A percentile compares a stretch with the other conserved stretches of the same genome.
Evolutionary conservation across 2,329 filamentous ascomycete species (phyloP).

Genomic region (Pseudogymnoascus sp.): DNA sequence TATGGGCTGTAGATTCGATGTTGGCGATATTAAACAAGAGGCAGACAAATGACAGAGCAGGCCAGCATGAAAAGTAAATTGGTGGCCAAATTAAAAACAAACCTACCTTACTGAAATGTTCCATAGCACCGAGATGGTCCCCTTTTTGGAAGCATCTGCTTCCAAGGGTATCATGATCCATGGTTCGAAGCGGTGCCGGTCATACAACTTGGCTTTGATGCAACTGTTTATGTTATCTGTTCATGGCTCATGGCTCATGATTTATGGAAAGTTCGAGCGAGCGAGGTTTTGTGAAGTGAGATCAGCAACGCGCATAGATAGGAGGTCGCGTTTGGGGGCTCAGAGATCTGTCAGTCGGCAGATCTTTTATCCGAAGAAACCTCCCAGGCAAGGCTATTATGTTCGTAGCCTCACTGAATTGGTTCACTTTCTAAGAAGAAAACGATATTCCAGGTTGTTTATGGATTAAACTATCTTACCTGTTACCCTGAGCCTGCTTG

Average conservation of each 20-base stretch:
- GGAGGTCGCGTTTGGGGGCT: neutral
- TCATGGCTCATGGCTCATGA: neutral
- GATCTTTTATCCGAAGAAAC: neutral
- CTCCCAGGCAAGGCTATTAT: slow-evolving; percentile 9
- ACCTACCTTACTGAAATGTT: slow-evolving; percentile 25
- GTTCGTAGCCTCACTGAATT: slow-evolving; percentile 9
- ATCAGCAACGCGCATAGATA: neutral
- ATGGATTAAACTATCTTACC: neutral
- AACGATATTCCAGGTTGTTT: neutral
- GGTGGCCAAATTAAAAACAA: slow-evolving; percentile 10
- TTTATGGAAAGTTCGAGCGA: neutral
- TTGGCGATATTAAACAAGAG: neutral
- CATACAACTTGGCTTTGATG: neutral
- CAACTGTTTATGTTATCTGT: neutral
- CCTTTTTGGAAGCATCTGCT: slow-evolving; percentile 24
- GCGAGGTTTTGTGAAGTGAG: neutral
- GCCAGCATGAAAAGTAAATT: neutral
- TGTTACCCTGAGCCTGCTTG: neutral
- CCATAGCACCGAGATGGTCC: slow-evolving; percentile 23
- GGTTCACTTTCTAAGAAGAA: slow-evolving; percentile 3
- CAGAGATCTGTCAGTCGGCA: neutral
- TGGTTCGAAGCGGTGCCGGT: slow-evolving; percentile 10
- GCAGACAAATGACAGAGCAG: neutral
- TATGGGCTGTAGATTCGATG: too few relatives aligned
- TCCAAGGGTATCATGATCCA: slow-evolving; percentile 24